Evolutionary conservation across 345 rosid species (phyloP).

Genomic region (Aquilaria malaccensis): DNA sequence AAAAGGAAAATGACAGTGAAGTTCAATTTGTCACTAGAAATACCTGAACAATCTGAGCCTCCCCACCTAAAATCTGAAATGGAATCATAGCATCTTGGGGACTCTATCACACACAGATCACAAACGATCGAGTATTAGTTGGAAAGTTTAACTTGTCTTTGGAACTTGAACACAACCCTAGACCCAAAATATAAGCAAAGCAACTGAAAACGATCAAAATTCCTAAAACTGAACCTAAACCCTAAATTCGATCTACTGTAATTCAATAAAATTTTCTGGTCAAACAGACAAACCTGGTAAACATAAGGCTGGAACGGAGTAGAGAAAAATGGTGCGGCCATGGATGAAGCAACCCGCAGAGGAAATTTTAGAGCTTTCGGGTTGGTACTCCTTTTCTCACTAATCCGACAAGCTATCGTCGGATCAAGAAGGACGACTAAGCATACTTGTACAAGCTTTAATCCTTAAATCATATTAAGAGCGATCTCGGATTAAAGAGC

Average conservation of each 20-base stretch:
- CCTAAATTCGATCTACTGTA: conserved; percentile 3
- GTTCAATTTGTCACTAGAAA: neutral
- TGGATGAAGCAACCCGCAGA: conserved; percentile 11
- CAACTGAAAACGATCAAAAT: conserved; percentile 18
- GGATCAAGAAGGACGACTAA: too few species aligned
- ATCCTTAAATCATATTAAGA: too few species aligned
- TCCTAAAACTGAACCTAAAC: conserved; percentile 10
- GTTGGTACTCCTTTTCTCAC: too few species aligned
- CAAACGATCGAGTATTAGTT: too few species aligned
- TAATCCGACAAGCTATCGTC: too few species aligned
- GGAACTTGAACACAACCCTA: too few species aligned
- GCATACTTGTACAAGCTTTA: too few species aligned
- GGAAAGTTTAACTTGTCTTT: too few species aligned
- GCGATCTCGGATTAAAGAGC: too few species aligned
- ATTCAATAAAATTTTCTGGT: conserved; percentile 3
- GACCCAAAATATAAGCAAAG: conserved; percentile 3
- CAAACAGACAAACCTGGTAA: conserved; percentile 58
- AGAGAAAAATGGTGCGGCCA: conserved; percentile 98
- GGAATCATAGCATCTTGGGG: conserved; percentile 78
- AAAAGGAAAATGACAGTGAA: neutral
- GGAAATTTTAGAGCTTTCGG: too few species aligned
- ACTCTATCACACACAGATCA: conserved; percentile 38
- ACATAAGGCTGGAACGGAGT: conserved; percentile 98
- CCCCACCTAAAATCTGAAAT: conserved; percentile 97
- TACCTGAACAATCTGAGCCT: conserved; percentile 98